Percentiles rank a stretch among this genome's conserved stretches.
Conservation (phyloP, 768 basidiomycete species). For the Podaxis sp. region DNA sequence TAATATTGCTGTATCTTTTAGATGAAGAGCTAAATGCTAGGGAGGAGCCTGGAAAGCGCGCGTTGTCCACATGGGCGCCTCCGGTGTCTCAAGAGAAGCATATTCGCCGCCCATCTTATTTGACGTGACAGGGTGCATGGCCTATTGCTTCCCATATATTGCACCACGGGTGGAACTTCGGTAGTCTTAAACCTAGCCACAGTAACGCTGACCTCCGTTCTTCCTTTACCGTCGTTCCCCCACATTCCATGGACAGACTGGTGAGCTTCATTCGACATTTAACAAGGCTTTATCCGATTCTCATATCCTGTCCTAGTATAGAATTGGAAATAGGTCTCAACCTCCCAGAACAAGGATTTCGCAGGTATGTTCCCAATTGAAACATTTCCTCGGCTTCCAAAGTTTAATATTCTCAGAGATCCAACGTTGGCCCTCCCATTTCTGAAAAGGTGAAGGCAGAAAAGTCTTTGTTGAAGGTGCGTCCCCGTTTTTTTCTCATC, state of each 20-base stretch:
- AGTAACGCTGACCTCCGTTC: neutral
- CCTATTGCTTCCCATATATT: neutral
- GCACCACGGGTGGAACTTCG: neutral
- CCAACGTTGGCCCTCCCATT: neutral
- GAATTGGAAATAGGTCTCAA: neutral
- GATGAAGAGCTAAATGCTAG: too few species aligned
- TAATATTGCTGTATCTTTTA: too few species aligned
- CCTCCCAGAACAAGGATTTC: neutral
- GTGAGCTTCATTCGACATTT: neutral
- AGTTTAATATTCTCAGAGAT: neutral
- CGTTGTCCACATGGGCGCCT: too few species aligned
- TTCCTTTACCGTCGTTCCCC: neutral
- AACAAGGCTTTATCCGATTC: neutral
- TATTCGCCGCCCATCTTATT: neutral
- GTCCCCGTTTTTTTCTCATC: neutral
- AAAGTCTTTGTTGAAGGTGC: neutral
- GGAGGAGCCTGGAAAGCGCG: too few species aligned
- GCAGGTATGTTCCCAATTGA: neutral
- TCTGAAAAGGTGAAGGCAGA: neutral
- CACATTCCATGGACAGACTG: neutral
- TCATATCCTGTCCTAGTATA: neutral
- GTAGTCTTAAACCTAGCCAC: neutral
- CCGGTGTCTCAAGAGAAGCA: too few species aligned
- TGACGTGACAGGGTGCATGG: neutral
- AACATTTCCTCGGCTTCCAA: neutral